Conservation (phyloP, 208 protist genomes). For the Trypanosomatidae sp. region DNA sequence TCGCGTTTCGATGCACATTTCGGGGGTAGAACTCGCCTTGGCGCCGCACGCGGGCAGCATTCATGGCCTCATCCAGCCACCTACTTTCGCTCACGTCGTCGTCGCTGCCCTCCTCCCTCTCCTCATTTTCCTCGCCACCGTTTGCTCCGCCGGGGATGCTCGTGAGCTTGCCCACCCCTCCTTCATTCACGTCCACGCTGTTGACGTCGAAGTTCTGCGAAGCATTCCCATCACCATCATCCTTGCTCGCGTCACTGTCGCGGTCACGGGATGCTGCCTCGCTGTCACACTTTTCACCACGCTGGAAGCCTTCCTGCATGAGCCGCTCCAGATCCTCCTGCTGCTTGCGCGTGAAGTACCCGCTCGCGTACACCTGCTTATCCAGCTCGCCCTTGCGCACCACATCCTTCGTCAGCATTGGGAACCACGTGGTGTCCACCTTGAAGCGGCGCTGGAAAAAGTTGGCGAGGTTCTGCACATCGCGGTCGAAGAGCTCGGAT, state of each 20-base stretch:
- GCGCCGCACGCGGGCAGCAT: conserved; percentile 38
- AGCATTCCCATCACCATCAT: conserved; percentile 4
- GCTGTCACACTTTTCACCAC: conserved; percentile 1
- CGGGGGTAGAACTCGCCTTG: conserved; percentile 22
- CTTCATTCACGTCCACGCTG: conserved; percentile 26
- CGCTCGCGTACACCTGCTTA: conserved; percentile 79
- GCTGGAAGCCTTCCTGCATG: conserved; percentile 47
- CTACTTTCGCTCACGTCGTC: conserved; percentile 36
- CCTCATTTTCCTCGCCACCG: conserved; percentile 13
- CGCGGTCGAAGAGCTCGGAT: conserved; percentile 95
- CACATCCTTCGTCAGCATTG: conserved; percentile 77
- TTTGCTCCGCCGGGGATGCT: conserved; percentile 3
- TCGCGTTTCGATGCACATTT: conserved; percentile 53
- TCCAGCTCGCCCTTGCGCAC: conserved; percentile 74
- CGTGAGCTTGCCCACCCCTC: conserved; percentile 19
- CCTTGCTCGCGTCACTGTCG: conserved; percentile 1
- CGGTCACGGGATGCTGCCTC: background rate
- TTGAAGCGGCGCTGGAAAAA: conserved; percentile 96
- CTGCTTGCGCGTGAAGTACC: conserved; percentile 68
- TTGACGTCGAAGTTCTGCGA: conserved; percentile 9
- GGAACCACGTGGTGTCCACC: conserved; percentile 65
- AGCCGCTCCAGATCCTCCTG: conserved; percentile 76
- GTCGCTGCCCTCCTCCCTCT: conserved; percentile 14
- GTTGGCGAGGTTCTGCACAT: conserved; percentile 96
- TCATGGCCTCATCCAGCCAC: conserved; percentile 50